A percentile compares a stretch with the other conserved stretches of the same genome.
Conservation (phyloP, 2,329 filamentous ascomycete species). For the Emergomyces orientalis region DNA sequence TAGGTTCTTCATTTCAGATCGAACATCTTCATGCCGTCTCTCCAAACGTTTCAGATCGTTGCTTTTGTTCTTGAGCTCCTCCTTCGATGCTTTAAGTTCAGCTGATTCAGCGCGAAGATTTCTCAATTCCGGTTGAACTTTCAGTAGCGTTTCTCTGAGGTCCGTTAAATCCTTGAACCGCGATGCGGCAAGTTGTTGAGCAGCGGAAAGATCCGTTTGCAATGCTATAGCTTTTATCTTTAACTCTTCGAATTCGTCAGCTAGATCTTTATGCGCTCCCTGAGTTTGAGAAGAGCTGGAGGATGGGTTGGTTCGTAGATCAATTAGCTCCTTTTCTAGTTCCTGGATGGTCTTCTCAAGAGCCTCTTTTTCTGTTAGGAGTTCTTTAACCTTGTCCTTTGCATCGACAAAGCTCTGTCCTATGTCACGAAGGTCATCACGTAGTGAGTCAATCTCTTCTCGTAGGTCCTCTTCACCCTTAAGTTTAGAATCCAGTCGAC, state of each 20-base stretch:
- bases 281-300: constrained; percentile 41
- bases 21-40: constrained; percentile 70
- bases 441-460: constrained; percentile 77
- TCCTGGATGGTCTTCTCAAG: constrained; percentile 56
- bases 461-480: constrained; percentile 67
- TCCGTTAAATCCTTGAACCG: constrained; percentile 83
- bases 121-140: constrained; percentile 77
- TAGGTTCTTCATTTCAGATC: constrained; percentile 59
- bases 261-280: constrained; percentile 46
- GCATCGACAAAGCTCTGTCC: constrained; percentile 77
- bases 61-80: constrained; percentile 57
- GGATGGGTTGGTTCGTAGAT: constrained; percentile 42
- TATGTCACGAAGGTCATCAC: constrained; percentile 67
- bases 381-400: constrained; percentile 62
- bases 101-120: constrained; percentile 67
- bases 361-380: constrained; percentile 58
- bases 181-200: constrained; percentile 74
- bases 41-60: constrained; percentile 67
- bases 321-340: constrained; percentile 61
- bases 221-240: constrained; percentile 60
- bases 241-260: constrained; percentile 59
- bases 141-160: constrained; percentile 67
- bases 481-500: constrained; percentile 58
- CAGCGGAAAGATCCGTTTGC: constrained; percentile 74
- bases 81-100: constrained; percentile 62